Evolutionary conservation across 768 basidiomycete genomes (phyloP).

Genomic region (Chalciporus chontae): DNA sequence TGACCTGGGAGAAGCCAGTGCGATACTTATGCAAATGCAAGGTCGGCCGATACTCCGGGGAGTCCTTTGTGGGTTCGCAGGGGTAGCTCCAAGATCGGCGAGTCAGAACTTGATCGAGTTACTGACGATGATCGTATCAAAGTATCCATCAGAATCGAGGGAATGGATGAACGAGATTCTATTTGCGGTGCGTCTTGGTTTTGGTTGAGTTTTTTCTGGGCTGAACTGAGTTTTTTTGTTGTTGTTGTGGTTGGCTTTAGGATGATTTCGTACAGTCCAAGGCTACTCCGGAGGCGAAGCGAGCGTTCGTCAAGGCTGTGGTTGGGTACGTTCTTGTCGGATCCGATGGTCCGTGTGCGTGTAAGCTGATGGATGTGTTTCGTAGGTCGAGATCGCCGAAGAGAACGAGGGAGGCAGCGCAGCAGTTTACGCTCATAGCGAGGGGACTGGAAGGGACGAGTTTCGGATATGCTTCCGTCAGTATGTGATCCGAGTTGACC

Average conservation of each 20-base stretch:
- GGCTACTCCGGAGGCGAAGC: slow-evolving; percentile 72
- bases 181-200: slow-evolving; percentile 47
- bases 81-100: slow-evolving; percentile 78
- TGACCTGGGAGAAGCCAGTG: slow-evolving; percentile 53
- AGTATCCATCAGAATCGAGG: slow-evolving; percentile 51
- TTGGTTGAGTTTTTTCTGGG: too few species aligned
- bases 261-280: slow-evolving; percentile 71
- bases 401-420: slow-evolving; percentile 75
- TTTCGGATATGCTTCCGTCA: slow-evolving; percentile 77
- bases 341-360: not conserved
- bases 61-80: slow-evolving; percentile 76
- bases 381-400: slow-evolving; percentile 67
- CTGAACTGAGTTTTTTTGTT: not conserved
- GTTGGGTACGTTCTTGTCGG: slow-evolving; percentile 43
- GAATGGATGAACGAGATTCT: slow-evolving; percentile 75
- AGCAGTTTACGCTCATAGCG: slow-evolving; percentile 83
- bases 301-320: slow-evolving; percentile 70
- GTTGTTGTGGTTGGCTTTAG: slow-evolving; percentile 41
- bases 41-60: slow-evolving; percentile 72
- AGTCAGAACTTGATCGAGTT: slow-evolving; percentile 84
- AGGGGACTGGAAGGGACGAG: slow-evolving; percentile 81
- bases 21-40: slow-evolving; percentile 47
- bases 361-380: not conserved
- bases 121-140: slow-evolving; percentile 60
- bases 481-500: slow-evolving; percentile 36